Conservation (phyloP, 768 basidiomycete genomes). For the Boletus speciosus region DNA sequence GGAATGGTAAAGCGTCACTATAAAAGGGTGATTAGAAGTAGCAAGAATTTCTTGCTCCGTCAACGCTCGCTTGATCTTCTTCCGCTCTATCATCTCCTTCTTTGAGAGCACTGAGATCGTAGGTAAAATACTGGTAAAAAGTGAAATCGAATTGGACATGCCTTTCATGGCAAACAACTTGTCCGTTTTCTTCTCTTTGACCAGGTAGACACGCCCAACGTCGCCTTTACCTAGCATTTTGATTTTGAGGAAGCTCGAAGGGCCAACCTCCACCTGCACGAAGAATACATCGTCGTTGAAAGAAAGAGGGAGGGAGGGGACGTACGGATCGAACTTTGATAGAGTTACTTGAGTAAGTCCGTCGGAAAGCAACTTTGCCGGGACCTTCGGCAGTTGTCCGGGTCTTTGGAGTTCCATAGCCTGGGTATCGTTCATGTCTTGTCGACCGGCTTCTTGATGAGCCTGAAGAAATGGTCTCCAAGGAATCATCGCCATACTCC, state of each 20-base stretch:
- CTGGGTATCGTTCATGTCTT: slow-evolving; percentile 36
- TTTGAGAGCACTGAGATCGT: slow-evolving; percentile 83
- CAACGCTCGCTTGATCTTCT: slow-evolving; percentile 97
- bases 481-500: slow-evolving; percentile 63
- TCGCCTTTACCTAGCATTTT: slow-evolving; percentile 99
- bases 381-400: slow-evolving; percentile 46
- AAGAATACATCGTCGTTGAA: slow-evolving; percentile 1
- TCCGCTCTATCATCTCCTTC: slow-evolving; percentile 99
- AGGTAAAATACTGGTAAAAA: slow-evolving; percentile 8
- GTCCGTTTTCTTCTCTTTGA: slow-evolving; percentile 94
- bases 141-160: slow-evolving; percentile 36
- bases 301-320: slow-evolving; percentile 5
- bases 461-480: slow-evolving; percentile 75
- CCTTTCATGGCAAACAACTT: slow-evolving; percentile 99
- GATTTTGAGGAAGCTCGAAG: slow-evolving; percentile 92
- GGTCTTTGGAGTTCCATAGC: slow-evolving; percentile 34
- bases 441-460: slow-evolving; percentile 60
- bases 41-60: slow-evolving; percentile 99
- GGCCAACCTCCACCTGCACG: slow-evolving; percentile 84
- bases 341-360: slow-evolving; percentile 97
- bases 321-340: slow-evolving; percentile 89
- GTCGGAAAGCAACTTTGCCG: slow-evolving; percentile 71
- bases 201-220: slow-evolving; percentile 97
- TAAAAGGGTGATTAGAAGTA: slow-evolving; percentile 98
- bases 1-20: slow-evolving; percentile 97